phyloP scores from a whole-genome alignment of 2,329 filamentous ascomycete species.

The Ophiocordyceps robertsii region DNA sequence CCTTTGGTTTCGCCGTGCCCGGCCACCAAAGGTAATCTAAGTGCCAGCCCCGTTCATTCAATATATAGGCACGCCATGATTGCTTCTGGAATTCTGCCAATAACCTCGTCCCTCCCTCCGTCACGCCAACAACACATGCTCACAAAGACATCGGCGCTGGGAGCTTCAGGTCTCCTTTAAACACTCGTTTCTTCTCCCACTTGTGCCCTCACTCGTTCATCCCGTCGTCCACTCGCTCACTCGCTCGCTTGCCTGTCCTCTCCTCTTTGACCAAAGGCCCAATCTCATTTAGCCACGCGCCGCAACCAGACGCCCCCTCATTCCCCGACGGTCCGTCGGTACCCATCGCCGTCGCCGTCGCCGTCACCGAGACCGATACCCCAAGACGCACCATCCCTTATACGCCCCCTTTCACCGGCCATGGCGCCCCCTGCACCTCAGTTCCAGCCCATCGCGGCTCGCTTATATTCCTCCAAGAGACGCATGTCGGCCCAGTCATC shows the following conservation, averaged over 20 bases:
- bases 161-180: background rate
- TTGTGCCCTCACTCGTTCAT: background rate
- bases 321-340: no score
- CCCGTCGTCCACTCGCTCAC: no score
- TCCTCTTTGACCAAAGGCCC: no score
- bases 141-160: background rate
- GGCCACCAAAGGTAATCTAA: background rate
- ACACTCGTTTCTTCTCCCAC: background rate
- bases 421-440: background rate
- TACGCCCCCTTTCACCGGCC: no score
- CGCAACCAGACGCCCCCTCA: no score
- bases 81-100: background rate
- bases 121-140: background rate
- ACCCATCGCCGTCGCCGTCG: no score
- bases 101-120: background rate
- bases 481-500: constrained; percentile 31
- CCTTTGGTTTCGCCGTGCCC: background rate
- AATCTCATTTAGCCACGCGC: no score
- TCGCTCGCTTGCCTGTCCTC: no score
- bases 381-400: background rate
- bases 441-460: background rate
- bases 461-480: background rate
- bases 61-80: background rate
- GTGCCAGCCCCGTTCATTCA: background rate
- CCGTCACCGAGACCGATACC: background rate